Evolutionary conservation across 257 asterid genomes (phyloP), one percentile per base, ranked within the genome.

Genomic region (Solanum piurae): DNA sequence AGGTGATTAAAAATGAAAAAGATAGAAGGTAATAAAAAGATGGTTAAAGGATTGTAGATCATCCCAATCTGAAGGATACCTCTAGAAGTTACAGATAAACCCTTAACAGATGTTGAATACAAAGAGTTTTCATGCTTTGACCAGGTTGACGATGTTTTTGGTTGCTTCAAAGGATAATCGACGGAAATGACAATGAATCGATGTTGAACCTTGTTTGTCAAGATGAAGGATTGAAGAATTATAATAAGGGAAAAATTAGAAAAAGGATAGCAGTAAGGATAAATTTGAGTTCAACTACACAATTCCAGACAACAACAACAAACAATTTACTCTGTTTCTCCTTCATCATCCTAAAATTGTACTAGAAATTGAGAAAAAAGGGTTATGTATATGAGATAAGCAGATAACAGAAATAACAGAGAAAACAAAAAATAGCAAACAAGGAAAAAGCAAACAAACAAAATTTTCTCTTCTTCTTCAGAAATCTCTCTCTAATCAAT

Each of bases 241-340:
- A 95, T 92, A 38, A 93, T 93, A 12, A 95, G 12, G 40, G 97
- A 92, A 82, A 92, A 93, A 23, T 38, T 38, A 95, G 92, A 85
- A 94, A 86, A 77, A 95, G 91, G 12, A 95, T 91, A 71, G 95
- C 96, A 34, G 94, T 92, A 83, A 93, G 94, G 7, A 94, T 83
- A 74, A 91, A 90, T 46, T 93, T 95, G 29, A 94, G 93, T 89
- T 95, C 98, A 73, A 94, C 93, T 4, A 93, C 97, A 89, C 95
- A 95, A 34, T 92, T 94, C 95, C 94, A 95, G 0, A 91, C 93
- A 8, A 94, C 91, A 7, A 97, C 96, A 8, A 94, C 96, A 12
- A 95, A 88, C 94, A 93, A 91, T 84, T 89, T 92, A 89, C 87
- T 87, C 29, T 92, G 92, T 76, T 90, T 90, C n/a, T 90, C 92